Evolutionary conservation across 805 yeast species (phyloP).

Genomic region (Metschnikowia gruessii): DNA sequence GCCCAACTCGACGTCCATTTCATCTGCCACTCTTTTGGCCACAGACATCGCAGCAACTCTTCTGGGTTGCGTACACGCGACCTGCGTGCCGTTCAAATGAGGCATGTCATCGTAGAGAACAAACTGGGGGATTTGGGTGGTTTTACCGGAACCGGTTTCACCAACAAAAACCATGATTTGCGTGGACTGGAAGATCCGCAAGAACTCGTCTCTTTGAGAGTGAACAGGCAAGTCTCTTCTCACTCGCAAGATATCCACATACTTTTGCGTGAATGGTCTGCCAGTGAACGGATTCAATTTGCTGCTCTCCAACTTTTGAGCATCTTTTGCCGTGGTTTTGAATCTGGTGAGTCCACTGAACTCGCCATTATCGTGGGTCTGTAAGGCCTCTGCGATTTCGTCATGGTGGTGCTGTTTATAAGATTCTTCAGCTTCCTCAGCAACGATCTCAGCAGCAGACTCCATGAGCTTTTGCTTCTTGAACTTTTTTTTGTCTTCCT

Average conservation of each 20-base stretch:
- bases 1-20: conserved; percentile 90
- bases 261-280: conserved; percentile 53
- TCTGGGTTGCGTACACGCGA: conserved; percentile 96
- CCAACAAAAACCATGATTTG: conserved; percentile 98
- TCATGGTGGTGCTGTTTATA: conserved; percentile 48
- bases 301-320: conserved; percentile 56
- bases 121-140: conserved; percentile 97
- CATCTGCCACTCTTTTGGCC: conserved; percentile 96
- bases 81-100: conserved; percentile 75
- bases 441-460: conserved; percentile 61
- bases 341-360: conserved; percentile 55
- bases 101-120: conserved; percentile 92
- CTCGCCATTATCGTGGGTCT: conserved; percentile 65
- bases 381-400: conserved; percentile 31
- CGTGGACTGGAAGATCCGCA: conserved; percentile 74
- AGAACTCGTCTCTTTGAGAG: conserved; percentile 86
- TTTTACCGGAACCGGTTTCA: conserved; percentile 98
- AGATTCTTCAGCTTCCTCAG: conserved; percentile 63
- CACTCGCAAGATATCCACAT: conserved; percentile 70
- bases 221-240: conserved; percentile 93
- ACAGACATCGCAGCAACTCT: conserved; percentile 99
- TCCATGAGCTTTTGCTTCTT: conserved; percentile 46
- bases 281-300: conserved; percentile 80
- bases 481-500: conserved; percentile 18
- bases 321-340: conserved; percentile 63